A percentile compares a stretch with the other conserved stretches of the same genome.
Evolutionary conservation across 345 rosid species (phyloP).

Genomic region (Acer campestre): DNA sequence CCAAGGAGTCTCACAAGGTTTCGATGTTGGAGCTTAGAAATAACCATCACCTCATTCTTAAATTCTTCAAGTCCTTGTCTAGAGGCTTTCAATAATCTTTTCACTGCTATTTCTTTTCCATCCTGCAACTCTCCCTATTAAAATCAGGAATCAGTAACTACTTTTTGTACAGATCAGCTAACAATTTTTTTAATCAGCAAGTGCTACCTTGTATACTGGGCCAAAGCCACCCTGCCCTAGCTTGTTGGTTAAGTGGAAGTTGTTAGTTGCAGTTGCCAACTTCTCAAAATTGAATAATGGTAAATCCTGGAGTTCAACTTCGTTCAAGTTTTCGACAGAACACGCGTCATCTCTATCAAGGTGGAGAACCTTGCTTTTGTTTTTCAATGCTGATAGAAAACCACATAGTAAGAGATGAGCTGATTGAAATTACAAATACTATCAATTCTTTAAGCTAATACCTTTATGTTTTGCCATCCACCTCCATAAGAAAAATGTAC

Average conservation of each 20-base stretch:
- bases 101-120: no score
- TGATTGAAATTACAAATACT: no score
- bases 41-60: no score
- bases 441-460: background rate
- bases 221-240: conserved; percentile 46
- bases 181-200: background rate
- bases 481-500: background rate
- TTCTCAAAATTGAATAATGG: conserved; percentile 19
- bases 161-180: background rate
- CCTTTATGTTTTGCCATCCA: background rate
- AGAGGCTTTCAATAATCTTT: no score
- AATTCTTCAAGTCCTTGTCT: no score
- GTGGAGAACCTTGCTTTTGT: background rate
- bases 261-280: conserved; percentile 27
- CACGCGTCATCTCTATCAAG: background rate
- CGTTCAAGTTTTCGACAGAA: background rate
- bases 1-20: no score
- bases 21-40: no score
- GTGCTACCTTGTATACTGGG: conserved; percentile 38
- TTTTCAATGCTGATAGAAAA: background rate
- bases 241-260: conserved; percentile 23
- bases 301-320: background rate
- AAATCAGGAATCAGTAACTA: background rate
- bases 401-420: background rate
- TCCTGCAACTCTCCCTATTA: no score